Evolutionary conservation across 495 filamentous ascomycete species (phyloP), one percentile per base, ranked within the genome.

Genomic region (Penicillium arizonense): DNA sequence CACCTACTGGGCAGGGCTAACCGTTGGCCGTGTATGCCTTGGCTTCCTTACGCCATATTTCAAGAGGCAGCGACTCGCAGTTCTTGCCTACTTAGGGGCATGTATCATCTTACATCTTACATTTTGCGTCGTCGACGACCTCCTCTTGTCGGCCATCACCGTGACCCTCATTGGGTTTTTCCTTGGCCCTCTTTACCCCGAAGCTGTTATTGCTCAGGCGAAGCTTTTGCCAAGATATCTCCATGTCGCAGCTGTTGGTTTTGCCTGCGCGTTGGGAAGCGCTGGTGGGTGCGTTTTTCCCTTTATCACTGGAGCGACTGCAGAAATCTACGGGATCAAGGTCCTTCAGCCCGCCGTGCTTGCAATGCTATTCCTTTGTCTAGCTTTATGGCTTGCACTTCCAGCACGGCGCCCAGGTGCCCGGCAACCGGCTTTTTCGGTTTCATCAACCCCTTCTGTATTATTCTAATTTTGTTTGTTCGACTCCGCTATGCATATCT

Each of bases 161-260:
- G 72, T 88, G 42, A 72, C 78, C 20, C 60, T 87, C 16, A 73
- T 85, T 11, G 86, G 86, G 9, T 86, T 88, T 73, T 86, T 87
- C 65, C 64, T 80, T 0, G 79, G 78, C 1, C 75, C 75, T 10
- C 47, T 78, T 23, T 80, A 90, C 63, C 89, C 89, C 0, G 86
- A 84, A 10, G 87, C 81, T 14, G 80, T 93, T 14, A 80, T 90
- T 10, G 83, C 81, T 4, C 81, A 83, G 11, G 87, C 87, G 0
- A 89, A 89, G 64, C 73, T 91, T 4, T 75, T 91, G 8, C 88
- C 89, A 4, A 73, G 71, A 13, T 81, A 87, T 53, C 74, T 89
- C 32, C 89, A 93, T 63, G 86, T 93, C 39, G 81, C 78, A 46
- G 82, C 84, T 2, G 85, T 93, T 49, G 88, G 88, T 0, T 90